Evolutionary conservation across 805 yeast genomes (phyloP), one percentile per base, ranked within the genome.

Genomic region (Hemisphaericaspora nanyangensis): DNA sequence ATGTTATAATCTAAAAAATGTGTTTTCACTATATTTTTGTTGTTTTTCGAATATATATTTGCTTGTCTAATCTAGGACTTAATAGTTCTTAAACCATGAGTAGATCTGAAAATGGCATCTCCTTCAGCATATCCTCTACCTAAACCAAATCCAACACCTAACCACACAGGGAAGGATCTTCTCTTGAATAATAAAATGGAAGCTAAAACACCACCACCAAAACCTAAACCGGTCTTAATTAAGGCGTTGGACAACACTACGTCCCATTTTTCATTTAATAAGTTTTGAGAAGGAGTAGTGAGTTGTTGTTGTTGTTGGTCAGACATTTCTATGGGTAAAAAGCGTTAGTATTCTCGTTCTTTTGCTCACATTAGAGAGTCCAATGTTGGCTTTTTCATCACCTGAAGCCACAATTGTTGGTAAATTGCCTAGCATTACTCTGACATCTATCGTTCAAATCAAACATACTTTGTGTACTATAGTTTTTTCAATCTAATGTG

Each of bases 121-220:
- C 98, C 99, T 71, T 93, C 99, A 45, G 98, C 81, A 67, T 89
- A 93, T 39, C 96, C 96, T 72, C 96, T 84, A 49, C 99, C 99
- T 46, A 90, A 76, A 50, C 99, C 99, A 56, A 93, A 91, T 28
- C 99, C 99, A 48, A 89, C 69, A 49, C 99, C 99, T 46, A 91
- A 67, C 95, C 97, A 90, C 31, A 91, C 98, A 39, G 99, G 99
- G 80, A 89, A 93, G 7, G 96, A 76, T 67, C 98, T 82, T 74
- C 98, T 86, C 64, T 77, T 87, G 74, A 93, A 93, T 42, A 93
- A 68, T 44, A 93, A 66, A 31, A 90, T 95, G 7, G 96, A 87
- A 32, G 95, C 85, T 43, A 91, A 76, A 25, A 93, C 95, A 67
- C 99, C 99, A 33, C 83, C 93, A 48, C 98, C 98, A 51, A 93